Base-by-base conservation (phyloP, 768 basidiomycete genomes). In the Boletus pseudo-olivaceus region DNA sequence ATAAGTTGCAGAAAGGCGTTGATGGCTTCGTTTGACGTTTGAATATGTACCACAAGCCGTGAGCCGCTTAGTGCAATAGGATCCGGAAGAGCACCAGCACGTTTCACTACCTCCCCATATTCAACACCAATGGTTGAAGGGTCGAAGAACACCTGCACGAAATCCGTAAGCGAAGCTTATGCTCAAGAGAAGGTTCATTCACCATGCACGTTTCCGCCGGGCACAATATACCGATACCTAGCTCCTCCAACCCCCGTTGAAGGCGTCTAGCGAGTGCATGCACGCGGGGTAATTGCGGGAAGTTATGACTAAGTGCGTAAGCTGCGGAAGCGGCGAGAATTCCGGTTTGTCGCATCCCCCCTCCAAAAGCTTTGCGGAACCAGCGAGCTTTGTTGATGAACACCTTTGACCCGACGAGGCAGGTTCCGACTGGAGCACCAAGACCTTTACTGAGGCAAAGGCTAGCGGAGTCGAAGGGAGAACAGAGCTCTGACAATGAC, bases 371-470 rank as follows among this genome's bases (percentile, higher is more conserved):
- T 74, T 98, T 98, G 51, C 95, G 80, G 76, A 98, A 90, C 84
- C 90, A 85, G 10, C 86, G 81, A 0, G 93, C 93, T 62, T 82
- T 82, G 7, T 69, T 65, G 66, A 98, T 93, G 64, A 93, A 89
- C 9, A 78, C 82, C 54, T 82, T 82, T 19, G 84, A 72, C 10
- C 96, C 97, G 43, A 91, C 90, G 15, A 98, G 81, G 59, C 89
- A 88, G 17, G 91, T 91, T 42, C 88, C 88, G 40, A 91, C 69
- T 9, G 88, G 90, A n/a, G 88, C 87, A 61, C 95, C 95, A 51
- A 98, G 79, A 43, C 96, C 97, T 75, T 98, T 99, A 74, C 93
- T 96, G 71, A 99, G 84, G 77, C 96, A 99, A 26, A 97, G 71
- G 55, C 90, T 93, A 62, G 90, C 85, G 1, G 92, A 87, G 67